Evolutionary conservation across 163 green algal species (phyloP), one percentile per base, ranked within the genome.

Genomic region (Trebouxiophyceae sp.): DNA sequence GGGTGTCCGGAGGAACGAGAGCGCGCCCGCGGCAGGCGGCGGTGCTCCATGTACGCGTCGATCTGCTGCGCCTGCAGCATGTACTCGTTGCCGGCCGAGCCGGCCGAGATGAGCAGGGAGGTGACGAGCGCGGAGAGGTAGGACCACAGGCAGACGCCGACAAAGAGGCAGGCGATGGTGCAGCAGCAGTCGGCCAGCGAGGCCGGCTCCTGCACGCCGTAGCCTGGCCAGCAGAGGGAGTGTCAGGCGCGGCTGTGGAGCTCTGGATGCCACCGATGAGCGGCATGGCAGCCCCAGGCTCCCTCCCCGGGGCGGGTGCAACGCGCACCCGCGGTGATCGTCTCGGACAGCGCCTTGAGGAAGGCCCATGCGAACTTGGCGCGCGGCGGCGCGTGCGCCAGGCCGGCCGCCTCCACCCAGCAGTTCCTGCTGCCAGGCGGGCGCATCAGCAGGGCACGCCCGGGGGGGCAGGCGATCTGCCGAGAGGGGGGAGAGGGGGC

Each of bases 1-100:
- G 16, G 12, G 8, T 16, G 12, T 50, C 39, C 8, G 8, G 39
- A n/a, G 20, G 31, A 50, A 33, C 19, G 22, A 19, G 16, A 4
- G 29, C 6, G 4, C 19, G 71, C 69, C 69, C 67, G 69, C 3
- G 77, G 77, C 26, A 84, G 59, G 19, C 73, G 68, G 20, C 66
- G 68, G 54, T 78, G 66, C 55, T 57, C 33, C 63, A 81, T 78
- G 70, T 79, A 84, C 57, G 79, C 60, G 58, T 76, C 75, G 39
- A 73, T 54, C 6, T 47, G 47, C 24, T 62, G 68, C 66, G 79
- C 77, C 27, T 75, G 63, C 23, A 71, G 34, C 7, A 50, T 65
- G 57, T 75, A 84, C 34, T 73, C 62, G 31, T 50, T 66, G 45
- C 57, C 58, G 39, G 62, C 45, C 8, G 63, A 50, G 62, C 79